Conservation (phyloP, 2,329 filamentous ascomycete genomes). For the Fusarium penzigii region DNA sequence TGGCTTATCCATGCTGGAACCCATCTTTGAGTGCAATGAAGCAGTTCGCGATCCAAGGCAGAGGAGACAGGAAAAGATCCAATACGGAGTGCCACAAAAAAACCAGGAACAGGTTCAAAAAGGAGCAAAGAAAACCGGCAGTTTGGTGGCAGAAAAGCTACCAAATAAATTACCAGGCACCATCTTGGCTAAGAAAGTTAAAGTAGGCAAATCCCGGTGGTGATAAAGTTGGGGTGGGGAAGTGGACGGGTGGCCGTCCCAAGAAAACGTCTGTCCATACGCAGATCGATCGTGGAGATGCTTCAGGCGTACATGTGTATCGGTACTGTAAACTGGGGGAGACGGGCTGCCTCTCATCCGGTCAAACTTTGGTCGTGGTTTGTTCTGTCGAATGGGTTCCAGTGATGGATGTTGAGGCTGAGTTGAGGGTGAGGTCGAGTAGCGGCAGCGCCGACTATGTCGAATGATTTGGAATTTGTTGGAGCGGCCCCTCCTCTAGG, state of each 20-base stretch:
- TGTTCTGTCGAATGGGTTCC: too few species aligned
- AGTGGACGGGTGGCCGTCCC: slow-evolving; percentile 19
- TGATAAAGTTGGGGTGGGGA: slow-evolving; percentile 23
- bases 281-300: slow-evolving; percentile 28
- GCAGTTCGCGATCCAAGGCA: neutral
- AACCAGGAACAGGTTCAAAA: neutral
- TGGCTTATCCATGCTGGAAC: slow-evolving; percentile 14
- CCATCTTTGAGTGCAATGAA: neutral
- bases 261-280: slow-evolving; percentile 21
- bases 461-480: too few species aligned
- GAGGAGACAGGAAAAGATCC: neutral
- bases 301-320: slow-evolving; percentile 24
- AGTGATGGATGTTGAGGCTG: too few species aligned
- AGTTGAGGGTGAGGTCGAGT: too few species aligned
- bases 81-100: neutral
- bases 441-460: too few species aligned
- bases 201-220: slow-evolving; percentile 17
- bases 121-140: slow-evolving; percentile 4
- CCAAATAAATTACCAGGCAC: slow-evolving; percentile 10
- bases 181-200: slow-evolving; percentile 3
- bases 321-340: slow-evolving; percentile 10
- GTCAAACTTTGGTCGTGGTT: too few species aligned
- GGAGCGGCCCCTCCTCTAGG: too few species aligned
- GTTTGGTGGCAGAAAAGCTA: slow-evolving; percentile 4
- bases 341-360: too few species aligned